A percentile compares a stretch with the other conserved stretches of the same genome.
These are phyloP conservation scores for Boletus tylopilopsis DNA, from an alignment of 768 basidiomycete genomes.

Conservation along the genomic window DNA sequence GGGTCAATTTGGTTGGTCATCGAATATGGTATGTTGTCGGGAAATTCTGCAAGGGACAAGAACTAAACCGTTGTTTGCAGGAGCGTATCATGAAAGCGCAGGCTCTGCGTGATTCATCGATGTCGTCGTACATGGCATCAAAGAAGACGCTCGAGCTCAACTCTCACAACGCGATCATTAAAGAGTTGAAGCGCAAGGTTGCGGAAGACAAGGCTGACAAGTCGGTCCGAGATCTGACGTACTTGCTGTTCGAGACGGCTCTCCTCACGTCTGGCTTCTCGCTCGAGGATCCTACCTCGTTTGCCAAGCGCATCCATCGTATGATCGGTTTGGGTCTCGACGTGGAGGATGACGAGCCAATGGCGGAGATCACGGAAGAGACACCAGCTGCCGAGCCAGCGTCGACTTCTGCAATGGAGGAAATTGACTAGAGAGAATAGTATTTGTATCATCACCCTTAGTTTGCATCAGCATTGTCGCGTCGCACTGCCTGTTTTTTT, in stretches of 20 bases:
- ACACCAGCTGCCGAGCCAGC: constrained; percentile 57
- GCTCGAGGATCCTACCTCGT: constrained; percentile 91
- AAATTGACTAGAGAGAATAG: constrained; percentile 67
- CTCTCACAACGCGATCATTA: constrained; percentile 87
- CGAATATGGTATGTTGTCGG: constrained; percentile 79
- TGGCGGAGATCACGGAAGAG: constrained; percentile 35
- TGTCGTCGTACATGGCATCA: constrained; percentile 99
- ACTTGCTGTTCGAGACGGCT: constrained; percentile 94
- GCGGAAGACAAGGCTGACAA: constrained; percentile 98
- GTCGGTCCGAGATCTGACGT: constrained; percentile 95
- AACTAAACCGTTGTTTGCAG: constrained; percentile 30
- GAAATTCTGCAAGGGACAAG: neutral
- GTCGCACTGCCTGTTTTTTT: constrained; percentile 7
- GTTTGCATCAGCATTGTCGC: constrained; percentile 24
- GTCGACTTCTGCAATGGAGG: constrained; percentile 90
- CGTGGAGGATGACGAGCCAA: constrained; percentile 68
- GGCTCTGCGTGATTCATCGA: constrained; percentile 91
- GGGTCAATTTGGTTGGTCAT: constrained; percentile 99
- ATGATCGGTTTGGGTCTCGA: constrained; percentile 94
- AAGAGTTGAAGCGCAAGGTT: constrained; percentile 94
- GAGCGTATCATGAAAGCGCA: constrained; percentile 99
- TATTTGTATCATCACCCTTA: constrained; percentile 28
- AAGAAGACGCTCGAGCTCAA: constrained; percentile 99
- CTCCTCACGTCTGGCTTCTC: constrained; percentile 94
- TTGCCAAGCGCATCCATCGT: constrained; percentile 93